A percentile compares a stretch with the other conserved stretches of the same genome.
Evolutionary conservation across 1,284 basidiomycete species (phyloP).

Genomic region (Lignosus rhinocerotis): DNA sequence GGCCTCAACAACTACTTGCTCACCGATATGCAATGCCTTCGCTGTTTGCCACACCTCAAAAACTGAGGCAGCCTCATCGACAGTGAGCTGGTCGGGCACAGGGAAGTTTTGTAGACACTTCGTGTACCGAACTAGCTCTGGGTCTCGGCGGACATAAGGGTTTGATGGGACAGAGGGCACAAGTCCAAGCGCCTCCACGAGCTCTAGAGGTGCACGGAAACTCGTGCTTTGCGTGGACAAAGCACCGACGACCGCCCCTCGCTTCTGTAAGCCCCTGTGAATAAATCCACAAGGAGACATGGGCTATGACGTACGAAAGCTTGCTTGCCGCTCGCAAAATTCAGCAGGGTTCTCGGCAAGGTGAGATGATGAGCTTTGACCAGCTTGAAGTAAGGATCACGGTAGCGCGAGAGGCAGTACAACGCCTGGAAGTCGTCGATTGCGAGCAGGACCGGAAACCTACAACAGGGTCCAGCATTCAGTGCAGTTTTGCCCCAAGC

Average conservation of each 20-base stretch:
- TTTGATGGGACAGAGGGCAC: conserved; percentile 40
- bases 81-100: conserved; percentile 58
- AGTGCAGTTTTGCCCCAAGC: neutral
- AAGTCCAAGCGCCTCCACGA: conserved; percentile 55
- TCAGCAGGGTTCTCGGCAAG: conserved; percentile 76
- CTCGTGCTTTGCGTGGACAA: conserved; percentile 56
- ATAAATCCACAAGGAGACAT: neutral
- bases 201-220: conserved; percentile 57
- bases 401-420: conserved; percentile 70
- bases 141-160: conserved; percentile 52
- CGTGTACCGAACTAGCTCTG: conserved; percentile 49
- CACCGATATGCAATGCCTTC: conserved; percentile 49
- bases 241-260: conserved; percentile 68
- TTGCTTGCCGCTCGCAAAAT: conserved; percentile 71
- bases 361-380: conserved; percentile 84
- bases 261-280: conserved; percentile 40
- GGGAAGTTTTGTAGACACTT: conserved; percentile 52
- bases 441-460: conserved; percentile 78
- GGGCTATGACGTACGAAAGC: conserved; percentile 54
- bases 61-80: conserved; percentile 64
- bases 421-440: conserved; percentile 88
- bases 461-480: conserved; percentile 28
- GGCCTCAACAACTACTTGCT: conserved; percentile 21
- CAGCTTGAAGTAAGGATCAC: conserved; percentile 72
- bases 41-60: conserved; percentile 73